Base-by-base conservation (phyloP, 2,329 filamentous ascomycete species). In the Helotiales sp. region DNA sequence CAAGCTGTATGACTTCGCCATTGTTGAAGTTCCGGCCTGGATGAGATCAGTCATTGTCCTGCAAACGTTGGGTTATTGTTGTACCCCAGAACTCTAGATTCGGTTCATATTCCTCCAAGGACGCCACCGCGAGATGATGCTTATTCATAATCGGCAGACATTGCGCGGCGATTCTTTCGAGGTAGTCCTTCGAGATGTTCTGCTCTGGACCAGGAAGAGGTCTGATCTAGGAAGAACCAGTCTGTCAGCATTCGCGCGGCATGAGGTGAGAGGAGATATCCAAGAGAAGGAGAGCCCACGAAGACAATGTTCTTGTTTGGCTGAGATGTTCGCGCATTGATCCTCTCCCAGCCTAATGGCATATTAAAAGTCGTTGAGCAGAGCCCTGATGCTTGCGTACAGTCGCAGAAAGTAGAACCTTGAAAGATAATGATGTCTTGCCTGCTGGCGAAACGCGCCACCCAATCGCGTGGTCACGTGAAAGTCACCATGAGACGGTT, bases 1-100 rank as follows among this genome's bases (percentile, higher is more conserved):
- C 91, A 1, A 96, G 81, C 74, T 96, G 91, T 51, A 96, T 85
- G 33, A 93, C 87, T 71, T 96, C 91, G 31, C 91, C 92, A 7
- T 88, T 89, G 66, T 96, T 96, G 79, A 96, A 96, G 70, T 96
- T 96, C 55, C 91, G 88, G 2, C 91, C 91, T 38, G 91, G n/a
- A n/a, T n/a, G n/a, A n/a, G n/a, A n/a, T n/a, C n/a, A n/a, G n/a
- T n/a, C n/a, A n/a, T n/a, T n/a, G n/a, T n/a, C n/a, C n/a, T n/a
- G n/a, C n/a, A n/a, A n/a, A n/a, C n/a, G n/a, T n/a, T n/a, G n/a
- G n/a, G n/a, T n/a, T n/a, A n/a, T n/a, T n/a, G n/a, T n/a, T 53
- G 34, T 59, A 69, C 67, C 69, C 67, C 66, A 69, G 93, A 96
- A 96, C 72, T 96, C 90, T 40, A 77, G 77, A 67, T 96, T 96